A percentile compares a stretch with the other conserved stretches of the same genome.
phyloP scores from a whole-genome alignment of 768 basidiomycete species.

The Coprinopsis strossmayeri region DNA sequence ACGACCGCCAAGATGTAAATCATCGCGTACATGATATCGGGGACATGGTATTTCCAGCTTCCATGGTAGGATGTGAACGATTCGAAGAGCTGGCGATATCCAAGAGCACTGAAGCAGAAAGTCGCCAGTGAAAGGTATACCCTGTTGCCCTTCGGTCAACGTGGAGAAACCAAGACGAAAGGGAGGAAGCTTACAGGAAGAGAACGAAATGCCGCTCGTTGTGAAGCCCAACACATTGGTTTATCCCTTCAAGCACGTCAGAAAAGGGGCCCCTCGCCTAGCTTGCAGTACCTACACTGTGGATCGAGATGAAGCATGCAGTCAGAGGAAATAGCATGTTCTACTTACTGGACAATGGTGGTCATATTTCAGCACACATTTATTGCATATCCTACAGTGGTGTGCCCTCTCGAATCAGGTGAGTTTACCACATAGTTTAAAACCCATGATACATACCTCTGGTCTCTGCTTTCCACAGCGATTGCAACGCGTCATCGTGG shows the following conservation, averaged over 20 bases:
- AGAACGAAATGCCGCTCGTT: constrained; percentile 96
- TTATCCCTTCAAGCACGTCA: constrained; percentile 60
- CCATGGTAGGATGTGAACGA: constrained; percentile 32
- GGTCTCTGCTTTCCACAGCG: constrained; percentile 67
- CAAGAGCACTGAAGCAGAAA: constrained; percentile 52
- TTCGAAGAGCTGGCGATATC: constrained; percentile 52
- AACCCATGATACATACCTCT: too few relatives aligned
- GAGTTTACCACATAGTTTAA: not conserved
- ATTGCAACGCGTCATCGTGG: constrained; percentile 52
- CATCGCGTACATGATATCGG: constrained; percentile 64
- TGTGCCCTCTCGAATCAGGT: constrained; percentile 64
- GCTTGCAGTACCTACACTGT: constrained; percentile 22
- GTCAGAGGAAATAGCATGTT: constrained; percentile 3
- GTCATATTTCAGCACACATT: constrained; percentile 85
- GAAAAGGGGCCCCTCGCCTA: not conserved
- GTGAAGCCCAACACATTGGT: constrained; percentile 93
- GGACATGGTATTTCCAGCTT: constrained; percentile 48
- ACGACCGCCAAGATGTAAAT: constrained; percentile 72
- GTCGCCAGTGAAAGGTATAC: constrained; percentile 73
- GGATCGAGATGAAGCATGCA: not conserved
- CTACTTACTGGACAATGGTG: constrained; percentile 86
- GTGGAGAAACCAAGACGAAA: not conserved
- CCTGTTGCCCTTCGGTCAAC: constrained; percentile 33
- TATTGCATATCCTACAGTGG: constrained; percentile 88
- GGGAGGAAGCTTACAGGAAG: constrained; percentile 64